Percentiles rank a stretch among this genome's conserved stretches.
Evolutionary conservation across 495 filamentous ascomycete genomes (phyloP).

Genomic region (Neurospora intermedia): DNA sequence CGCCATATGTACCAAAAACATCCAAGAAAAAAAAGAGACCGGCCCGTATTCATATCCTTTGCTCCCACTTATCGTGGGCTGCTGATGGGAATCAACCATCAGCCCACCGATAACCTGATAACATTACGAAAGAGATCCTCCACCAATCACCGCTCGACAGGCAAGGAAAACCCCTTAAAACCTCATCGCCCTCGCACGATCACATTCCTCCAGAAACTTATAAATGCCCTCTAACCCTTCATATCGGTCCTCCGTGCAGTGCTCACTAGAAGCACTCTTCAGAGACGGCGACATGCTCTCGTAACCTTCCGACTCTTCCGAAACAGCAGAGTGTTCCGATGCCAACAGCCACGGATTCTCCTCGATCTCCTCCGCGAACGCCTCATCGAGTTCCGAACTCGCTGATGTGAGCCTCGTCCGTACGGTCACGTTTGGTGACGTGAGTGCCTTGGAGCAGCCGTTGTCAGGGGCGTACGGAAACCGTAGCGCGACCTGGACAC

Average conservation of each 20-base stretch:
- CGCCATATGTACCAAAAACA: not conserved
- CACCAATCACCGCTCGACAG: not conserved
- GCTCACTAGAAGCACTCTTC: slow-evolving; percentile 29
- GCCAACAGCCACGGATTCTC: slow-evolving; percentile 39
- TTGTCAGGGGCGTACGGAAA: slow-evolving; percentile 70
- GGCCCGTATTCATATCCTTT: not conserved
- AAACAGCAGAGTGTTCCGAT: slow-evolving; percentile 10
- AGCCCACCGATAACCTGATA: not conserved
- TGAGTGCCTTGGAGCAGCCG: slow-evolving; percentile 21
- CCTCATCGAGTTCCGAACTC: slow-evolving; percentile 14
- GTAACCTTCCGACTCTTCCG: slow-evolving; percentile 33
- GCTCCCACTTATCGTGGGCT: not conserved
- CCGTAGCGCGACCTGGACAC: slow-evolving; percentile 59
- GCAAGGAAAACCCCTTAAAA: not conserved
- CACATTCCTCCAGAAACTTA: slow-evolving; percentile 77
- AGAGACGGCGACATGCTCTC: slow-evolving; percentile 37
- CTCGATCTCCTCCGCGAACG: slow-evolving; percentile 18
- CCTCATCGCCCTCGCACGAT: slow-evolving; percentile 39
- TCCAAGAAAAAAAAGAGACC: not conserved
- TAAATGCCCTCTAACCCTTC: slow-evolving; percentile 81
- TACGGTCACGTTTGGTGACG: slow-evolving; percentile 40
- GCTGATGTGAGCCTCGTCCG: slow-evolving; percentile 36
- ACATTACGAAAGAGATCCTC: not conserved
- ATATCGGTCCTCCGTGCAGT: slow-evolving; percentile 45
- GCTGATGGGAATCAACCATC: not conserved